phyloP scores from a whole-genome alignment of 495 filamentous ascomycete species.

The Neurospora sp. region DNA sequence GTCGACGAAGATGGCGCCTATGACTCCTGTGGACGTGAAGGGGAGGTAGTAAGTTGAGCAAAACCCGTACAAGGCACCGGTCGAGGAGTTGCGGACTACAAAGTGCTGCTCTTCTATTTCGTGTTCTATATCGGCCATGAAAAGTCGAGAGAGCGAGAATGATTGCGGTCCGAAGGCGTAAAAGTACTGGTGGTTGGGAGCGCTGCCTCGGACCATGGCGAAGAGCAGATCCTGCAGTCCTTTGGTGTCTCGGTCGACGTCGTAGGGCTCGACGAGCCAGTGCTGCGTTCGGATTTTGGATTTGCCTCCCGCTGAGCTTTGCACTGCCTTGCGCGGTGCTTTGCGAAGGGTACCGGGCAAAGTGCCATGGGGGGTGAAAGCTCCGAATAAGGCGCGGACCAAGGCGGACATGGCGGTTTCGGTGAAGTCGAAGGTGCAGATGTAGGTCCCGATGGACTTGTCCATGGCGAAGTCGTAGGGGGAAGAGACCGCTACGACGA shows the following conservation, averaged over 20 bases:
- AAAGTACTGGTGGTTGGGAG: slow-evolving; percentile 39
- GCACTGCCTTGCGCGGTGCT: slow-evolving; percentile 52
- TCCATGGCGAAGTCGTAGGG: slow-evolving; percentile 96
- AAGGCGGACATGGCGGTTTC: slow-evolving; percentile 78
- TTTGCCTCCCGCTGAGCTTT: slow-evolving; percentile 67
- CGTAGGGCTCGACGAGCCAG: slow-evolving; percentile 63
- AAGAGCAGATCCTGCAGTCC: slow-evolving; percentile 33
- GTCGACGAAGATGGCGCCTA: slow-evolving; percentile 77
- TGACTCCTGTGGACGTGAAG: slow-evolving; percentile 62
- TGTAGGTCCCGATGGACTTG: slow-evolving; percentile 70
- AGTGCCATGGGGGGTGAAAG: slow-evolving; percentile 58
- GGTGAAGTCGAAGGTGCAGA: slow-evolving; percentile 91
- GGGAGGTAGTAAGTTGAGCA: slow-evolving; percentile 64
- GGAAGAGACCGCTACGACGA: slow-evolving; percentile 84
- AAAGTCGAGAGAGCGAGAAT: background rate
- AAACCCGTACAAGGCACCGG: slow-evolving; percentile 78
- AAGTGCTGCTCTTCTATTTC: slow-evolving; percentile 62
- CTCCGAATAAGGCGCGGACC: slow-evolving; percentile 72
- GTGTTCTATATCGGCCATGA: background rate
- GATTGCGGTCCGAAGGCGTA: background rate
- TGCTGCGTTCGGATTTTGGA: slow-evolving; percentile 56
- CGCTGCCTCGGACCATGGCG: slow-evolving; percentile 19
- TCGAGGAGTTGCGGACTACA: slow-evolving; percentile 85
- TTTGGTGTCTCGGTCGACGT: slow-evolving; percentile 61
- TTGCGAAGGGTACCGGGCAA: slow-evolving; percentile 66